These are phyloP conservation scores for Sarocladiaceae sp. DNA, from an alignment of 2,329 filamentous ascomycete species.

Conservation along the genomic window DNA sequence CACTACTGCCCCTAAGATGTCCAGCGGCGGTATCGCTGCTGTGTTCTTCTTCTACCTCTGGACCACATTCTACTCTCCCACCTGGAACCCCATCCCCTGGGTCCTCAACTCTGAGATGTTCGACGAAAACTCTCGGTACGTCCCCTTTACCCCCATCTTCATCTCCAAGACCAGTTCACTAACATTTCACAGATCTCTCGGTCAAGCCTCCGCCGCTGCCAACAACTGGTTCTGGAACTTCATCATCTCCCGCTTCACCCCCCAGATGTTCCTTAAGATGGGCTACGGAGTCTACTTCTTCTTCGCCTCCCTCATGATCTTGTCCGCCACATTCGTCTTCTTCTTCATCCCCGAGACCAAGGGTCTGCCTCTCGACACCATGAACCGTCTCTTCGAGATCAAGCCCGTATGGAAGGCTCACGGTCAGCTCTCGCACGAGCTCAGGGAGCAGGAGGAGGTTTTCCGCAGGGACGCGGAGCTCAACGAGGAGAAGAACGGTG, in stretches of 20 bases:
- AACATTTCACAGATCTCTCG: slow-evolving; percentile 42
- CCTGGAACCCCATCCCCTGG: slow-evolving; percentile 74
- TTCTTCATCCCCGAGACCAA: slow-evolving; percentile 65
- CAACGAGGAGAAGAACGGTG: neutral
- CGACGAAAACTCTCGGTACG: slow-evolving; percentile 49
- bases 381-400: slow-evolving; percentile 57
- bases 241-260: slow-evolving; percentile 63
- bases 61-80: slow-evolving; percentile 66
- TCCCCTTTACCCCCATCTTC: neutral
- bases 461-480: neutral
- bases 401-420: slow-evolving; percentile 43
- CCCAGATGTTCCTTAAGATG: slow-evolving; percentile 57
- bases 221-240: slow-evolving; percentile 75
- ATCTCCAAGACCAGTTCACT: neutral
- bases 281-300: slow-evolving; percentile 66
- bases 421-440: slow-evolving; percentile 36
- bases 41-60: slow-evolving; percentile 62
- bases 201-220: slow-evolving; percentile 66
- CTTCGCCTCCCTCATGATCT: slow-evolving; percentile 60
- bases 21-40: slow-evolving; percentile 48
- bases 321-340: slow-evolving; percentile 54
- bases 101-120: slow-evolving; percentile 75
- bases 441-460: slow-evolving; percentile 18
- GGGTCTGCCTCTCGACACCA: slow-evolving; percentile 58
- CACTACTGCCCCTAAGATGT: slow-evolving; percentile 20